Percentiles rank a stretch among this genome's conserved stretches.
Conservation (phyloP, 805 yeast species). For the Ogataea haglerorum region DNA sequence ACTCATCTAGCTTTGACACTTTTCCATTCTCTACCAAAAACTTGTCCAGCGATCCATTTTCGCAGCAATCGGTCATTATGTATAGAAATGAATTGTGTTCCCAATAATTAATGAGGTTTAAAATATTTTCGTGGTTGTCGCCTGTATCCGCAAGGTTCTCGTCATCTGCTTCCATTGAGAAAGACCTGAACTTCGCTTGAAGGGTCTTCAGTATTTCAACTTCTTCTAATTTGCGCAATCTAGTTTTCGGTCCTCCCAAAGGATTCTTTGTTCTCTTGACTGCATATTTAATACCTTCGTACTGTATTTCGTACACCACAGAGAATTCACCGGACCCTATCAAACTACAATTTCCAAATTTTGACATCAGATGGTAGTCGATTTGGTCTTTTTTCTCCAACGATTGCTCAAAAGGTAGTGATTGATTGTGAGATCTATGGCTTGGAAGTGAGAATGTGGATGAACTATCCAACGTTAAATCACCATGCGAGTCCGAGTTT, state of each 20-base stretch:
- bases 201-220: conserved; percentile 59
- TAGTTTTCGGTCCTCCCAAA: conserved; percentile 53
- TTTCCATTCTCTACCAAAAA: conserved; percentile 77
- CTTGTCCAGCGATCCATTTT: conserved; percentile 79
- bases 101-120: conserved; percentile 83
- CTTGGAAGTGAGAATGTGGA: conserved; percentile 19
- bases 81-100: conserved; percentile 71
- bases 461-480: conserved; percentile 8
- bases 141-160: conserved; percentile 29
- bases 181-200: conserved; percentile 36
- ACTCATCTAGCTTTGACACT: conserved; percentile 80
- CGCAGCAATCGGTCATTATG: conserved; percentile 93
- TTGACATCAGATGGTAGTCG: conserved; percentile 45
- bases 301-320: conserved; percentile 76
- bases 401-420: background rate
- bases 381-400: conserved; percentile 18
- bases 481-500: no score
- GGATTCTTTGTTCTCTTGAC: conserved; percentile 82
- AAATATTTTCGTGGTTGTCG: conserved; percentile 74
- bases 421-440: conserved; percentile 12
- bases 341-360: conserved; percentile 62
- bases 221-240: conserved; percentile 65
- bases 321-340: conserved; percentile 91
- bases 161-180: conserved; percentile 13
- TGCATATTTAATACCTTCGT: conserved; percentile 68